Conservation (phyloP, 2,329 filamentous ascomycete genomes). For the Trichothecium roseum region DNA sequence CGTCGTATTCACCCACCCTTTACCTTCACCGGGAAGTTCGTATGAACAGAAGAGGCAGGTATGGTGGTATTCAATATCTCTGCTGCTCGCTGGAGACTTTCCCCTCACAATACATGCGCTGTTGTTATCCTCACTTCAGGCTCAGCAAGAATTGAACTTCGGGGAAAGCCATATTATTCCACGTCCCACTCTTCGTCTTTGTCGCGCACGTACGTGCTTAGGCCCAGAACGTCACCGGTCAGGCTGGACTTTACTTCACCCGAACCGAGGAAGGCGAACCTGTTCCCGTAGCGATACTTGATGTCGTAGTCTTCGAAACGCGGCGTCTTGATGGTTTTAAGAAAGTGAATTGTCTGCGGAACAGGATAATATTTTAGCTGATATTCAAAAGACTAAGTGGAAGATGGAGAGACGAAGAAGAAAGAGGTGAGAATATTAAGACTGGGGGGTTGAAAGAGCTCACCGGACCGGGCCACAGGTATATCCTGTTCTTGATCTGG, state of each 20-base stretch:
- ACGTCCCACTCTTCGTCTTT: slow-evolving; percentile 32
- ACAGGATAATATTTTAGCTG: too few species aligned
- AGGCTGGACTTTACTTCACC: slow-evolving; percentile 33
- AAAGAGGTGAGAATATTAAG: background rate
- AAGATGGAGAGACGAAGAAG: background rate
- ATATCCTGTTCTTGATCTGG: slow-evolving; percentile 20
- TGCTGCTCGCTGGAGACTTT: too few species aligned
- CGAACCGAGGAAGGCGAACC: slow-evolving; percentile 27
- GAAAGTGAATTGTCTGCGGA: slow-evolving; percentile 24
- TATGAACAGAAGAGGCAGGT: too few species aligned
- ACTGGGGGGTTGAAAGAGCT: too few species aligned
- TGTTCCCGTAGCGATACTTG: slow-evolving; percentile 21
- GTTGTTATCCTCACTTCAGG: too few species aligned
- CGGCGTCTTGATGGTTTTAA: slow-evolving; percentile 23
- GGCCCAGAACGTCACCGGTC: slow-evolving; percentile 24
- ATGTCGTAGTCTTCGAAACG: slow-evolving; percentile 21
- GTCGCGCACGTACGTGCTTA: slow-evolving; percentile 32
- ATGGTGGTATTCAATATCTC: too few species aligned
- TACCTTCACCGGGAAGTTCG: too few species aligned
- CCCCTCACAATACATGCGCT: too few species aligned
- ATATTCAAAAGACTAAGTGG: too few species aligned
- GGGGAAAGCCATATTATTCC: slow-evolving; percentile 22
- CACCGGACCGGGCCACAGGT: slow-evolving; percentile 21
- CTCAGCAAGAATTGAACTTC: too few species aligned
- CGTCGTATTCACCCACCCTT: too few species aligned